Base-by-base conservation (phyloP, 2,329 filamentous ascomycete genomes). In the Acrocalymma vagum region DNA sequence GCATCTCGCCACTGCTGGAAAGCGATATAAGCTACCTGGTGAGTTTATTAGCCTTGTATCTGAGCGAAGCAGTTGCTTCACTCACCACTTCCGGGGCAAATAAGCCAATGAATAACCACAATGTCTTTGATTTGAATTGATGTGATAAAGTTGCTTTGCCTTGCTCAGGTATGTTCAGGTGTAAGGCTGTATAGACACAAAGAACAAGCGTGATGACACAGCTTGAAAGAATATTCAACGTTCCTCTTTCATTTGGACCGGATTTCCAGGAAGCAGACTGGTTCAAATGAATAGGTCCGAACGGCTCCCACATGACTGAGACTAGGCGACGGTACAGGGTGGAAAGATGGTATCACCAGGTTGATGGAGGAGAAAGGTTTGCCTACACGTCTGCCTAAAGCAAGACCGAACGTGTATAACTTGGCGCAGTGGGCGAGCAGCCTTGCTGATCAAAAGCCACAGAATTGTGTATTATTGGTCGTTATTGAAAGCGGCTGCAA, bases 201-300 rank as follows among this genome's bases (percentile, higher is more conserved):
- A 53, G 29, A 2, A 33, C 24, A 11, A 53, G 29, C 5, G 49
- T 53, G 20, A 53, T 42, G 8, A 49, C 21, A 26, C 49, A 53
- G 2, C 24, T 38, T 5, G 49, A 44, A 6, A 53, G 28, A 14
- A 53, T 49, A 32, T 30, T 43, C 6, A 31, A 32, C 2, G 49
- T 53, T 20, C 49, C 45, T 13, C 49, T 18, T 20, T 28, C 31
- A 9, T 35, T 38, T 11, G 49, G 45, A n/a, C 41, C 45, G 3
- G 38, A 21, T 22, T 38, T 33, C 49, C 49, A 53, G 10, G 18
- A 28, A 9, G 37, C 24, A 2, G 38, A 44, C 4, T 15, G 7
- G 20, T 36, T 42, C 15, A 16, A n/a, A 7, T 32, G 21, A 8
- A 21, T 10, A n/a, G 36, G 23, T 13, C 45, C 41, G 13, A 38